Evolutionary conservation across 2,329 filamentous ascomycete genomes (phyloP), one percentile per base, ranked within the genome.

Genomic region (Trichoderma hamatum): DNA sequence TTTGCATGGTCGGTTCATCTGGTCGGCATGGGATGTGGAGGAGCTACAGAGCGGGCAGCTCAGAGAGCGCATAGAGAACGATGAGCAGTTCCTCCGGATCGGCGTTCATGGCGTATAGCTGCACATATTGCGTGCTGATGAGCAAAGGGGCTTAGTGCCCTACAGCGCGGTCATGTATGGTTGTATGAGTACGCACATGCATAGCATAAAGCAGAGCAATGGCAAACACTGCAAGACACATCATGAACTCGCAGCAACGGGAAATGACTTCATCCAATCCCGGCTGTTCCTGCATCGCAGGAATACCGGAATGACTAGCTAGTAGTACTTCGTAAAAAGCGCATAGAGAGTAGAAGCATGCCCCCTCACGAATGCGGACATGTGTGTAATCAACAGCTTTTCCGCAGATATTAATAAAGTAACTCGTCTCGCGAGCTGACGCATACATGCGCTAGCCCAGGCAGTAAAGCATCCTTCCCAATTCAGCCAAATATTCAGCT

Each of bases 11-110:
- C 82, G 82, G 62, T 81, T 82, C 39, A 71, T 83, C 5, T 85
- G 82, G 80, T 76, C 79, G n/a, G 82, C 82, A 49, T 85, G 82
- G 83, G 84, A 85, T 75, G 79, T 84, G 4, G 78, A 84, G 61
- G 83, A 85, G 72, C 74, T 85, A 19, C 28, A 39, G 19, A 30
- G 6, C 10, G 70, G 70, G 1, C 16, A 63, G 54, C 19, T 68
- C 16, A 32, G 68, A 28, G 51, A 64, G 59, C 54, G 55, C 16
- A 67, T 72, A 21, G 67, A 69, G 5, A 39, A 26, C 5, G 67
- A 72, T 26, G 32, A 30, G 14, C 32, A 58, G 51, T 66, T n/a
- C 28, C 32, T 66, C 34, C 34, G 32, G 30, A 39, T 69, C n/a
- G 69, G 69, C 9, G 62, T 70, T 30, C 39, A 60, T 19, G 69